Conservation (phyloP, 805 yeast genomes). For the Ogataea allantospora region DNA sequence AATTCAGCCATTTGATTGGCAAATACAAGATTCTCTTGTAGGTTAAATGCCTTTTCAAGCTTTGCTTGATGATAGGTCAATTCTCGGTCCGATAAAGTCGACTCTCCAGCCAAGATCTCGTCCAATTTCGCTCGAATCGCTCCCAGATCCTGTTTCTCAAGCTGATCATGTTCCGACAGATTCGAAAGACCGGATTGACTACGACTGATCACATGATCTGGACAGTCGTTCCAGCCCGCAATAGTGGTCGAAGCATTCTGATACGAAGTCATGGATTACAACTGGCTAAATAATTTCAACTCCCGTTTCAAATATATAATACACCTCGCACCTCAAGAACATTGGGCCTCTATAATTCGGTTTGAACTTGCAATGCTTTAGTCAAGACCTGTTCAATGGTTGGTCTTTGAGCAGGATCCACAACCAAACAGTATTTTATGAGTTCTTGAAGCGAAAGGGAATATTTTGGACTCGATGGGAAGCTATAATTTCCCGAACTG, state of each 20-base stretch:
- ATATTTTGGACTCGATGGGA: slow-evolving; percentile 55
- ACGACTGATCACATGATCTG: slow-evolving; percentile 27
- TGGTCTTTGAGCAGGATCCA: slow-evolving; percentile 65
- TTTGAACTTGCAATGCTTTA: slow-evolving; percentile 43
- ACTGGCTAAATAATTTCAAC: slow-evolving; percentile 1
- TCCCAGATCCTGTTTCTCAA: slow-evolving; percentile 1
- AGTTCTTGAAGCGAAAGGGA: slow-evolving; percentile 54
- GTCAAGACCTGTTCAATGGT: slow-evolving; percentile 56
- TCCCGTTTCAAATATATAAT: not conserved
- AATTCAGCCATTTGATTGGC: slow-evolving; percentile 28
- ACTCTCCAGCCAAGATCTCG: slow-evolving; percentile 26
- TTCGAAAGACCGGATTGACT: not conserved
- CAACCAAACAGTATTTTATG: slow-evolving; percentile 57
- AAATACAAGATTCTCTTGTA: slow-evolving; percentile 29
- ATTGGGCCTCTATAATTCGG: slow-evolving; percentile 4
- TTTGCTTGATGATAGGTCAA: slow-evolving; percentile 43
- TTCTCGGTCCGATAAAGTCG: slow-evolving; percentile 41
- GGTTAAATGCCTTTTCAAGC: slow-evolving; percentile 31
- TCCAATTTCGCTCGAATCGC: slow-evolving; percentile 21
- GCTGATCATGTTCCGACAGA: not conserved
- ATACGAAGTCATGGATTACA: slow-evolving; percentile 19
- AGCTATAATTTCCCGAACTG: slow-evolving; percentile 57
- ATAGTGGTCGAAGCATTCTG: slow-evolving; percentile 28
- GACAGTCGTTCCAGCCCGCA: slow-evolving; percentile 65
- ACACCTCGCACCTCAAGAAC: slow-evolving; percentile 6